Percentiles rank a stretch among this genome's conserved stretches.
Evolutionary conservation across 805 yeast genomes (phyloP).

Genomic region (Komagataella phaffii): DNA sequence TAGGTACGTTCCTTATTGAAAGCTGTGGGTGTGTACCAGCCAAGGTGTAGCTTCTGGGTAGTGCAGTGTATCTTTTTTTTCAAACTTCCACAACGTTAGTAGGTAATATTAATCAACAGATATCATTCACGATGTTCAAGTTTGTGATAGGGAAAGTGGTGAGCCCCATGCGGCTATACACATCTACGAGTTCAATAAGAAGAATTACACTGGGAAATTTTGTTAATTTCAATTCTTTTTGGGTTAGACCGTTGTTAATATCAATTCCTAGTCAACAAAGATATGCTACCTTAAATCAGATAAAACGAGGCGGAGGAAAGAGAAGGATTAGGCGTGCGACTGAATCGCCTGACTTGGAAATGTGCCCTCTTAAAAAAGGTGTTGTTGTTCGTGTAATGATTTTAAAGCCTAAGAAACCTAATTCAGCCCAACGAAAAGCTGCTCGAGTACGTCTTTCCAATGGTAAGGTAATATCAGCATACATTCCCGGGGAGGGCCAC

Average conservation of each 20-base stretch:
- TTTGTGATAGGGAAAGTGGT: background rate
- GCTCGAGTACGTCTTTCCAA: constrained; percentile 88
- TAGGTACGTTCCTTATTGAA: background rate
- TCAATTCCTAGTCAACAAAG: constrained; percentile 21
- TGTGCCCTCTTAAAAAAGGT: constrained; percentile 83
- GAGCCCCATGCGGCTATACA: background rate
- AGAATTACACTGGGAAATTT: background rate
- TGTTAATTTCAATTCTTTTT: background rate
- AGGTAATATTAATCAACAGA: too few relatives aligned
- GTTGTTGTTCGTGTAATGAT: constrained; percentile 91
- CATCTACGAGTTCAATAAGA: background rate
- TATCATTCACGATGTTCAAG: background rate
- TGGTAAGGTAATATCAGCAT: constrained; percentile 82
- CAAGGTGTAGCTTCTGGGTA: background rate
- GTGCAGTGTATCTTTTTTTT: background rate
- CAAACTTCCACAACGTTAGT: too few relatives aligned
- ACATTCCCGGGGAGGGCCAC: constrained; percentile 98
- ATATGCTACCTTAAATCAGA: constrained; percentile 67
- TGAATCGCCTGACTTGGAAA: constrained; percentile 71
- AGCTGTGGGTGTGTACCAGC: background rate
- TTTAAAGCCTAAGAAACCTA: constrained; percentile 94
- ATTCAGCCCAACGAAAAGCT: constrained; percentile 95
- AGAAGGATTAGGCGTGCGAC: constrained; percentile 24
- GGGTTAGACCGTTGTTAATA: background rate
- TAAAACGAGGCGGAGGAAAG: constrained; percentile 48